Conservation (phyloP, 371 early-diverging fungal species). For the Apophysomyces trapeziformis region DNA sequence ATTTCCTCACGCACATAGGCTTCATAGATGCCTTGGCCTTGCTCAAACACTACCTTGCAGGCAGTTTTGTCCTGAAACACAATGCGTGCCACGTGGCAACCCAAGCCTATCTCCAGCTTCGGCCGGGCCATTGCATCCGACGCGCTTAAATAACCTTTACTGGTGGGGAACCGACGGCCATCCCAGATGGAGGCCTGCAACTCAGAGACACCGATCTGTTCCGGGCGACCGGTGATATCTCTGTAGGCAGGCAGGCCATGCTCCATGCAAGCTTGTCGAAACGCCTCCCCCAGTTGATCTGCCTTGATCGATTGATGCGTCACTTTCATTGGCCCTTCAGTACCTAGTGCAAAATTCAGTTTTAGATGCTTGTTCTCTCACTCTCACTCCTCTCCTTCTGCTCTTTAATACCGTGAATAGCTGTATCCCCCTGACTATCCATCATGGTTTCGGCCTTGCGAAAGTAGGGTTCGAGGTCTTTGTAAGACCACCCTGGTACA, state of each 20-base stretch:
- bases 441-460: constrained; percentile 28
- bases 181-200: constrained; percentile 24
- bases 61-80: constrained; percentile 17
- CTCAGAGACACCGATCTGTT: constrained; percentile 28
- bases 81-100: constrained; percentile 23
- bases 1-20: constrained; percentile 33
- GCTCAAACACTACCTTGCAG: constrained; percentile 21
- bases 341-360: neutral
- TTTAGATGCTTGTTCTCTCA: too few relatives aligned
- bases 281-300: constrained; percentile 12
- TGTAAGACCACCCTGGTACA: constrained; percentile 22
- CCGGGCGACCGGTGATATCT: constrained; percentile 24
- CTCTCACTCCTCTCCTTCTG: too few relatives aligned
- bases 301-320: constrained; percentile 11
- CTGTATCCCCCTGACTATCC: neutral
- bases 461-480: constrained; percentile 25
- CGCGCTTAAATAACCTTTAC: constrained; percentile 18
- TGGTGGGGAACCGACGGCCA: constrained; percentile 24
- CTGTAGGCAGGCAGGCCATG: constrained; percentile 19
- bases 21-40: neutral
- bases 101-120: constrained; percentile 27
- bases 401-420: constrained; percentile 17
- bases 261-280: constrained; percentile 28
- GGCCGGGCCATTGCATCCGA: constrained; percentile 9
- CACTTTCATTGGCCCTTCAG: constrained; percentile 23